Evolutionary conservation across 1,284 basidiomycete genomes (phyloP), one percentile per base, ranked within the genome.

Genomic region (Fomitopsis palustris): DNA sequence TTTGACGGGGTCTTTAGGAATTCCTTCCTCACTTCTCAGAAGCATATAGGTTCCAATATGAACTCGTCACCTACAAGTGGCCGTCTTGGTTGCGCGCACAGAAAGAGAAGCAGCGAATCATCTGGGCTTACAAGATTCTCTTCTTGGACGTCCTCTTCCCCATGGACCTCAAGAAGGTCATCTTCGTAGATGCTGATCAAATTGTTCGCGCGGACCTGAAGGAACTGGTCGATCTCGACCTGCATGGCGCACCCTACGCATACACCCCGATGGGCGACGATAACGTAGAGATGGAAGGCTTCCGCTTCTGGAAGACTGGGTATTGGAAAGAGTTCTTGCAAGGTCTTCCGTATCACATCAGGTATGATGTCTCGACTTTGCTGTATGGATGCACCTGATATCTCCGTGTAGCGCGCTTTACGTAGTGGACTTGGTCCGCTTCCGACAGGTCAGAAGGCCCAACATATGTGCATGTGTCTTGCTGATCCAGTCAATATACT

Each of bases 91-190:
- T 99, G 14, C 90, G 95, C n/a, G 84, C 86, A 10, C 96, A 98
- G 73, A 95, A 88, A 58, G 96, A 99, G 76, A 99, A 99, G 74
- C 96, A 99, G 74, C 84, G 96, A 21, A 92, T 95, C 59, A 99
- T 99, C 67, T 99, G 96, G 96, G 97, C 93, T n/a, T 98, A 98
- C 81, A 99, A 99, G 78, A 99, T 99, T 62, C 85, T 99, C 39
- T 99, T 99, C 83, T 85, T 99, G 29, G 96, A 99, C 69, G 96
- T 98, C 7, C 83, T 99, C 6, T 99, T 99, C 84, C 96, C 96
- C 2, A 93, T 98, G 87, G 93, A 96, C 74, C 83, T 99, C 55
- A 94, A 96, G 77, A 96, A 97, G 71, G 95, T 99, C 61, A 96
- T 99, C 66, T 99, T 99, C 72, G 96, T 99, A 43, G 96, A 99